Percentiles rank a stretch among this genome's conserved stretches.
Evolutionary conservation across 805 yeast genomes (phyloP).

Genomic region (Kodamaea restingae): DNA sequence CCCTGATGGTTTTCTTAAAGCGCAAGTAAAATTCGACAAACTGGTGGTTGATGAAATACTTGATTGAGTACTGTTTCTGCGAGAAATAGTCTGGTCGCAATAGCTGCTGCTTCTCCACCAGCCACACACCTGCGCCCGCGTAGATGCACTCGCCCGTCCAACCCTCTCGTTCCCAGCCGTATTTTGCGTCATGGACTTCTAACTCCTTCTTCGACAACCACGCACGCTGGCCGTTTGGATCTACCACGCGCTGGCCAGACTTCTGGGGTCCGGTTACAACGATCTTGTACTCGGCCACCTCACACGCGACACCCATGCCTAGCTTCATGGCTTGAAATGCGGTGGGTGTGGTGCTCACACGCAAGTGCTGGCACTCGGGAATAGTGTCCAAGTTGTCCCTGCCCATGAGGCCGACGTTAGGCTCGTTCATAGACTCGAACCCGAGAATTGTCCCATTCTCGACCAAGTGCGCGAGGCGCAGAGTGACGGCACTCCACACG

Average conservation of each 20-base stretch:
- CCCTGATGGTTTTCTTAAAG: slow-evolving; percentile 49
- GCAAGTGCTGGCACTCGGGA: slow-evolving; percentile 62
- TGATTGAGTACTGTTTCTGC: not conserved
- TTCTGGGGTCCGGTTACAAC: slow-evolving; percentile 75
- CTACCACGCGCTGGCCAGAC: slow-evolving; percentile 50
- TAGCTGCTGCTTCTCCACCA: not conserved
- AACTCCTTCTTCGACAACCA: slow-evolving; percentile 59
- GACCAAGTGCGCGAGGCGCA: slow-evolving; percentile 30
- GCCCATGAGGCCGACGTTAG: slow-evolving; percentile 72
- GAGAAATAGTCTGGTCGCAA: not conserved
- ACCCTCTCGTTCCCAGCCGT: slow-evolving; percentile 63
- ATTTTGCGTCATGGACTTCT: slow-evolving; percentile 47
- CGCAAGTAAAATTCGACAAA: slow-evolving; percentile 60
- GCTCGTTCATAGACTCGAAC: slow-evolving; percentile 82
- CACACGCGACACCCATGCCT: slow-evolving; percentile 73
- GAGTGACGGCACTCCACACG: slow-evolving; percentile 29
- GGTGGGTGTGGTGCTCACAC: slow-evolving; percentile 81
- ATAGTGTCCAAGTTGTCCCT: slow-evolving; percentile 47
- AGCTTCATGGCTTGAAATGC: slow-evolving; percentile 66
- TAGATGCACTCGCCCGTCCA: slow-evolving; percentile 84
- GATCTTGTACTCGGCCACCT: slow-evolving; percentile 67
- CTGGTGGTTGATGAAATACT: slow-evolving; percentile 56
- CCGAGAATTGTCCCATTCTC: slow-evolving; percentile 59
- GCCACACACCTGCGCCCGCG: slow-evolving; percentile 80
- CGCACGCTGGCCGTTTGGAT: slow-evolving; percentile 62